Evolutionary conservation across 164 flowering plant species (phyloP).

Genomic region (Sedum album): DNA sequence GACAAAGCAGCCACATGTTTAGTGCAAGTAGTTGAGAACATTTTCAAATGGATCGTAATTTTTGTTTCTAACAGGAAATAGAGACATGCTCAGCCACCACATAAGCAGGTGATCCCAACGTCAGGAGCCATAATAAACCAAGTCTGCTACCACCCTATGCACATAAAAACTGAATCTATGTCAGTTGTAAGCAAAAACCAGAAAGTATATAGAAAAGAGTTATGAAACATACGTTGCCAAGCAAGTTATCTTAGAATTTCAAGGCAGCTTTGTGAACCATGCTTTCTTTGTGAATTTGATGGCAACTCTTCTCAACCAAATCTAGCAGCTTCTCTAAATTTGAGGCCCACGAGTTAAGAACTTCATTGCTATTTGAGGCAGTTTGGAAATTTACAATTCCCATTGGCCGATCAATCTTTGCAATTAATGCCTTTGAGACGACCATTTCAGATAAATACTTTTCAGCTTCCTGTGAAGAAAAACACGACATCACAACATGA

Average conservation of each 20-base stretch:
- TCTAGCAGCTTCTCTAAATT: constrained; percentile 94
- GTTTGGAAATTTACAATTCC: constrained; percentile 74
- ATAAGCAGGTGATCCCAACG: too few relatives aligned
- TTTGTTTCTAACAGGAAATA: too few relatives aligned
- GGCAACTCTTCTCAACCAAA: constrained; percentile 97
- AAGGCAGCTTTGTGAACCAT: constrained; percentile 90
- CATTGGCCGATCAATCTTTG: constrained; percentile 83
- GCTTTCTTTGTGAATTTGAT: constrained; percentile 96
- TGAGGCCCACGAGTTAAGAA: constrained; percentile 80
- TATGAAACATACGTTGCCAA: too few relatives aligned
- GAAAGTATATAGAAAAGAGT: too few relatives aligned
- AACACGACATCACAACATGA: background rate
- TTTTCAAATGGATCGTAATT: background rate
- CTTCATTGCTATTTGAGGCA: constrained; percentile 79
- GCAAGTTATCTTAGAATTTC: constrained; percentile 29
- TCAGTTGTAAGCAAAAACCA: too few relatives aligned
- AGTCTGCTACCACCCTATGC: background rate
- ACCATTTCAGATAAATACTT: constrained; percentile 96
- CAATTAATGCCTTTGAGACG: constrained; percentile 69
- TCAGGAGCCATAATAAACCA: background rate
- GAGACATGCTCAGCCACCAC: too few relatives aligned
- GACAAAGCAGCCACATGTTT: too few relatives aligned
- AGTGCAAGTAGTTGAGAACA: background rate
- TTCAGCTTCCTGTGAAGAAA: constrained; percentile 68
- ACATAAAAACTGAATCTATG: too few relatives aligned